Base-by-base conservation (phyloP, 306 rosid species). In the Prosopis cineraria region DNA sequence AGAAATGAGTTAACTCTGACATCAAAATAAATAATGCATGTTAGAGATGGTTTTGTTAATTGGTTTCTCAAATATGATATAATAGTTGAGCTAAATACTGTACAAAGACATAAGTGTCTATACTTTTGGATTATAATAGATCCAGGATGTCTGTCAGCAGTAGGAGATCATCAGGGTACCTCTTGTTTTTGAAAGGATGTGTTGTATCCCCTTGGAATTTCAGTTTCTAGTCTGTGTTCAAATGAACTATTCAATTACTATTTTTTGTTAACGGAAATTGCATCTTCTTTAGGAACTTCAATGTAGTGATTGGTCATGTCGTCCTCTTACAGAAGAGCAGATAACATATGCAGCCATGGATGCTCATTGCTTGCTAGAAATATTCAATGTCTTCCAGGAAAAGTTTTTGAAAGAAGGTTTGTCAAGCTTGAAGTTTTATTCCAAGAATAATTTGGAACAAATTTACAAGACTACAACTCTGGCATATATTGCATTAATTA, bases 271-370 rank as follows among this genome's bases (percentile, higher is more conserved):
- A 84, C 80, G 74, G 41, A 81, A 83, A 78, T 76, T 84, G 76
- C 82, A 68, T 82, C 70, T 85, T 81, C 73, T 85, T 78, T 89
- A 92, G 98, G 98, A 94, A 82, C 98, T 92, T 83, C 97, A 94
- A 92, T 92, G 97, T 90, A 94, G 98, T 85, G 98, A 94, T 83
- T 94, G 98, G 98, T 94, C 98, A 62, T 69, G 31, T 22, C 93
- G 98, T 75, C 97, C 98, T 72, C 98, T 94, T 79, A 85, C 98
- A 69, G 97, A 92, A 83, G 97, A 85, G 81, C 97, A 94, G 89
- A 87, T 84, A 76, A 79, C 78, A 47, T 94, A 90, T 76, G 98
- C 98, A 74, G 93, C 98, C 50, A 77, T 84, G 93, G 98, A 94
- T 79, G 97, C 98, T 84, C 97, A 94, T 53, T 92, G 97, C 91